Percentiles rank a stretch among this genome's conserved stretches.
Evolutionary conservation across 2,329 filamentous ascomycete species (phyloP).

Genomic region (Aspergillus neoniger): DNA sequence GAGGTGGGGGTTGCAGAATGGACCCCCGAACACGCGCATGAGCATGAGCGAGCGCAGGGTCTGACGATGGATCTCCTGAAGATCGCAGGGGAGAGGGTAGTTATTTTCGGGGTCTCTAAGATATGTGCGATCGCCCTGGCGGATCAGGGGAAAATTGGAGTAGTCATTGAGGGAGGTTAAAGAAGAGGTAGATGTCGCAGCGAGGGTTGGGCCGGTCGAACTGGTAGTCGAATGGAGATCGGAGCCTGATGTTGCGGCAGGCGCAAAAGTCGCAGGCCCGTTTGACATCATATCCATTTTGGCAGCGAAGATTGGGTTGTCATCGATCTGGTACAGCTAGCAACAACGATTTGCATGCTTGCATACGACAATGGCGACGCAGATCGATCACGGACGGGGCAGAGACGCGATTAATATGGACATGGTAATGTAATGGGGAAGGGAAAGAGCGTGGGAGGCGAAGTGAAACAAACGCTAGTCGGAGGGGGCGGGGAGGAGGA

Average conservation of each 20-base stretch:
- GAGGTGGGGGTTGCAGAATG: slow-evolving; percentile 71
- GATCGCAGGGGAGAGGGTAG: slow-evolving; percentile 87
- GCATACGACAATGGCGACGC: slow-evolving; percentile 7
- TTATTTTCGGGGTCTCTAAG: slow-evolving; percentile 69
- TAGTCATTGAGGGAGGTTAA: slow-evolving; percentile 41
- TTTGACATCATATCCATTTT: slow-evolving; percentile 36
- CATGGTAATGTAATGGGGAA: slow-evolving; percentile 18
- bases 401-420: slow-evolving; percentile 7
- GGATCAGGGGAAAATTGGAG: slow-evolving; percentile 60
- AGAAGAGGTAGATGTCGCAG: slow-evolving; percentile 40
- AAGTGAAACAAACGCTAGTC: not conserved
- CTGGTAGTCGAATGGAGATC: slow-evolving; percentile 38
- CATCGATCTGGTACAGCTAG: slow-evolving; percentile 20
- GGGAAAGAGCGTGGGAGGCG: slow-evolving; percentile 9
- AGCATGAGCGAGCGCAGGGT: slow-evolving; percentile 79
- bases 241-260: slow-evolving; percentile 33
- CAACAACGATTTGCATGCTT: slow-evolving; percentile 30
- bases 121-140: slow-evolving; percentile 79
- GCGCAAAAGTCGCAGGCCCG: slow-evolving; percentile 29
- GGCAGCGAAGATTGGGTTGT: slow-evolving; percentile 15
- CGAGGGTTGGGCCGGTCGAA: slow-evolving; percentile 31
- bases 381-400: slow-evolving; percentile 7
- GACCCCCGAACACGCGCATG: slow-evolving; percentile 77
- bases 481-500: not conserved
- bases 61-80: slow-evolving; percentile 84